Base-by-base conservation (phyloP, 2,329 filamentous ascomycete species). In the Lachnellula subtilissima region DNA sequence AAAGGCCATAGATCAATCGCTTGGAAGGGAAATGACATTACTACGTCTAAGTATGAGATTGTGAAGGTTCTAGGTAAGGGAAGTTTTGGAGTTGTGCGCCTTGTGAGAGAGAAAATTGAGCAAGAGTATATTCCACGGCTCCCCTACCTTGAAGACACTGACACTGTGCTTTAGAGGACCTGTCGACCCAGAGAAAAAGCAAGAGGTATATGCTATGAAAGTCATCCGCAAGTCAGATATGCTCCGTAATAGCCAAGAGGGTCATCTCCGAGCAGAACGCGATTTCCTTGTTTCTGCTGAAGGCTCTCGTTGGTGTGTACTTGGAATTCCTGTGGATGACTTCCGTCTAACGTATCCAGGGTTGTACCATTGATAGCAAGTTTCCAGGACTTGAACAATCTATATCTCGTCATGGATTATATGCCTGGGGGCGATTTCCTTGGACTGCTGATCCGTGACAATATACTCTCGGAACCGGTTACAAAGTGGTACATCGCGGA, bases 321-420 rank as follows among this genome's bases (percentile, higher is more conserved):
- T 40, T 25, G 2, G 11, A 5, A 28, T 28, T 32, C 2, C 35
- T 35, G 7, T 45, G 15, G n/a, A 35, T 37, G 19, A 9, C 42
- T 17, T 35, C 23, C 15, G 37, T 19, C 61, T 65, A 39, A 65
- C 11, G 23, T 1, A 12, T 22, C 2, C 49, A 86, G 83, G 93
- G 85, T 96, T 48, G 89, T 97, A 2, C 89, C 92, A 0, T 76
- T 99, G 37, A 81, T 96, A 50, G 81, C 89, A 50, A 94, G 91
- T 67, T 97, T 97, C 62, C 91, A 97, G 71, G 94, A 97, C 69
- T 76, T 82, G 37, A 80, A 82, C 43, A 90, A 89, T 64, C 78
- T 99, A 5, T 97, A 97, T 66, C 82, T 99, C 5, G 88, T 97
- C 52, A 97, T 97, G 91, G 92, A 97, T 57, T 99, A 96, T 69